A percentile compares a stretch with the other conserved stretches of the same genome.
Evolutionary conservation across 177 flowering plant species (phyloP).

Genomic region (Telopea speciosissima): DNA sequence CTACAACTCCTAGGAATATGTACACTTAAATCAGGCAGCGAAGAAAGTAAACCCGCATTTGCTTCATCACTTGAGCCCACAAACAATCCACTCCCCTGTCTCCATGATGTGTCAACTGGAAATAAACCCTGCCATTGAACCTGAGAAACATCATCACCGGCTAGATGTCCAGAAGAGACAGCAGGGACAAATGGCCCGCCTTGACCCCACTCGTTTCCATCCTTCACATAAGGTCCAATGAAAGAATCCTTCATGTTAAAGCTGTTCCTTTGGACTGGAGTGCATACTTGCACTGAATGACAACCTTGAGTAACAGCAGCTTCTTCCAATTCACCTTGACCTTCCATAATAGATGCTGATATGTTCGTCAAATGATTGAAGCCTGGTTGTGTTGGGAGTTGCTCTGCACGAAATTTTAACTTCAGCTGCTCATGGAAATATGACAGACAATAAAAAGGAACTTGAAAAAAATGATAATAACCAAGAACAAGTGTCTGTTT

Average conservation of each 20-base stretch:
- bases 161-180: conserved; percentile 8
- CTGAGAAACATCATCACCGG: conserved; percentile 10
- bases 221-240: conserved; percentile 7
- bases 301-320: conserved; percentile 10
- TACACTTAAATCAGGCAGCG: conserved; percentile 13
- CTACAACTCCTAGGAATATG: conserved; percentile 15
- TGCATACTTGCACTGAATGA: conserved; percentile 14
- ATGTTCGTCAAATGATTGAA: conserved; percentile 11
- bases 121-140: conserved; percentile 15
- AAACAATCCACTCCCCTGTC: conserved; percentile 13
- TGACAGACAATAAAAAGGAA: background rate
- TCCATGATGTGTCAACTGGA: conserved; percentile 20
- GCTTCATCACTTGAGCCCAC: conserved; percentile 16
- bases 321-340: conserved; percentile 5
- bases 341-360: conserved; percentile 11
- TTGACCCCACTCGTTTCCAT: conserved; percentile 18
- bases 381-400: conserved; percentile 15
- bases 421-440: background rate
- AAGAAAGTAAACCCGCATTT: conserved; percentile 10
- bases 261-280: conserved; percentile 20
- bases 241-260: conserved; percentile 11
- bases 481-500: background rate
- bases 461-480: background rate
- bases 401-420: conserved; percentile 22
- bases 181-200: conserved; percentile 13